A percentile compares a stretch with the other conserved stretches of the same genome.
Conservation (phyloP, 768 basidiomycete species). For the Boletales sp. region DNA sequence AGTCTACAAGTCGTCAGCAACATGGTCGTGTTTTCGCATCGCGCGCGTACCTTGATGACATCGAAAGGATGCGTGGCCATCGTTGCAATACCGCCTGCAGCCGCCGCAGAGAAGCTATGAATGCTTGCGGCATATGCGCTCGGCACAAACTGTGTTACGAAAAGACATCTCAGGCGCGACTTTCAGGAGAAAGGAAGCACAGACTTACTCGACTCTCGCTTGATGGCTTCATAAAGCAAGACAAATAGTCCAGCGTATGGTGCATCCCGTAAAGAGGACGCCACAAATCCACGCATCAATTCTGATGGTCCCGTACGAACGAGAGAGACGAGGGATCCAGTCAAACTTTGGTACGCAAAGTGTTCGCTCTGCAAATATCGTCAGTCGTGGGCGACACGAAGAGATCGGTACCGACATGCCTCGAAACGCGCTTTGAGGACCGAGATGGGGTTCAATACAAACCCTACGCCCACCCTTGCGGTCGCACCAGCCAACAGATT, state of each 20-base stretch:
- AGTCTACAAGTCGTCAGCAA: slow-evolving; percentile 49
- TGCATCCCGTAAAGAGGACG: too few relatives aligned
- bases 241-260: slow-evolving; percentile 92
- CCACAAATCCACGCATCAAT: too few relatives aligned
- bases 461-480: slow-evolving; percentile 75
- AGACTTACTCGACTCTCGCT: slow-evolving; percentile 61
- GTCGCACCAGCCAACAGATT: slow-evolving; percentile 87
- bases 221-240: slow-evolving; percentile 84
- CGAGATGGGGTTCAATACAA: slow-evolving; percentile 85
- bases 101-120: slow-evolving; percentile 67
- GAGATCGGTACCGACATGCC: slow-evolving; percentile 41
- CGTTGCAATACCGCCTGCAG: slow-evolving; percentile 82
- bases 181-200: neutral
- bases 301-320: too few relatives aligned
- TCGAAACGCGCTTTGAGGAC: slow-evolving; percentile 92
- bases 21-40: neutral
- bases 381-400: neutral
- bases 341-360: too few relatives aligned
- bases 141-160: slow-evolving; percentile 39
- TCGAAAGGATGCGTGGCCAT: slow-evolving; percentile 90
- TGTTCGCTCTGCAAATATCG: too few relatives aligned
- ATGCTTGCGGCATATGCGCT: slow-evolving; percentile 47
- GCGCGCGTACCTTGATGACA: slow-evolving; percentile 73
- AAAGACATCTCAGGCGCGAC: slow-evolving; percentile 4
- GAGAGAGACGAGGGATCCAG: too few relatives aligned